Base-by-base conservation (phyloP, 2,329 filamentous ascomycete genomes). In the Didymella lethalis region DNA sequence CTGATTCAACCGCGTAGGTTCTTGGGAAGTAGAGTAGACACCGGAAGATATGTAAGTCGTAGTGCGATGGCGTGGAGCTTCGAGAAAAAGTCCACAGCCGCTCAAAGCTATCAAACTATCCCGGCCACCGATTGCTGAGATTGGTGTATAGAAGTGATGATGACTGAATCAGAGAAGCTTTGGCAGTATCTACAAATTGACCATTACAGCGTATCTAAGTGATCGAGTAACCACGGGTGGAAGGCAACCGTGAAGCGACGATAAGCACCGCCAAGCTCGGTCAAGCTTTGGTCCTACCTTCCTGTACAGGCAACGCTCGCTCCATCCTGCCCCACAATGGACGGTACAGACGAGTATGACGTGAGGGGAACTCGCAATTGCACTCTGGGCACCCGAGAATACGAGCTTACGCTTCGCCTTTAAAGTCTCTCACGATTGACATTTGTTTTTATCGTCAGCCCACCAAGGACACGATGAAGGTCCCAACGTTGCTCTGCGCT, bases 181-280 rank as follows among this genome's bases (percentile, higher is more conserved):
- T 23, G 23, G 23, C 23, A 23, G 23, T 23, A 23, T 23, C 23
- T 23, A 11, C 36, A 23, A n/a, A 3, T 20, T 7, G 4, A 23
- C 6, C 2, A 23, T 7, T 16, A 6, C 16, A 6, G 18, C 11
- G 40, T 23, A 14, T 25, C 8, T 4, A 43, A 26, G 4, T 7
- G 4, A 8, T 43, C 7, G 7, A 26, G 14, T 25, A 23, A 11
- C 18, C 28, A 23, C 7, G 34, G 29, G 4, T 1, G 14, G 31
- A 52, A 61, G 44, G 38, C 45, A 14, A 36, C 11, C 48, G 45
- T 41, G 56, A 65, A 63, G 61, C 59, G 38, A 44, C 25, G 51
- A 64, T 55, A 67, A 65, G 64, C 63, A 53, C 60, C 48, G 29
- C 57, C 59, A 62, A 65, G 61, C 59, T 59, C 48, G 48, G 43